These are phyloP conservation scores for Tephrocybe sp. DNA, from an alignment of 768 basidiomycete genomes.

Conservation along the genomic window DNA sequence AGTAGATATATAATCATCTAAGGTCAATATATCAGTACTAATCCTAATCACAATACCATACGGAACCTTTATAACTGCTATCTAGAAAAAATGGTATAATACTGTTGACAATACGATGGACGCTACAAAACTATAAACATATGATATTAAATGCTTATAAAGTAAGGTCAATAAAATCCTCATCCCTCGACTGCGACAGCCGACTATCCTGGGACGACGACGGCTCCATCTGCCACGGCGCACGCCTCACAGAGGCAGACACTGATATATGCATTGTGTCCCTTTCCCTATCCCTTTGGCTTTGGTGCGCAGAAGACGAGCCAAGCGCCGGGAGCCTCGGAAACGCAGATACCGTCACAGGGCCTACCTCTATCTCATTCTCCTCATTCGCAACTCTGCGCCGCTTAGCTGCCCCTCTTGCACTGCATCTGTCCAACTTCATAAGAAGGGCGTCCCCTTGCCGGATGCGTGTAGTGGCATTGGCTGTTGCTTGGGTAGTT, in stretches of 20 bases:
- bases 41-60: no score
- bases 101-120: neutral
- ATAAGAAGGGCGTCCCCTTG: neutral
- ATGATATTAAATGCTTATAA: slow-evolving; percentile 2
- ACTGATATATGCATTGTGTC: neutral
- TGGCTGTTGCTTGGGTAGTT: neutral
- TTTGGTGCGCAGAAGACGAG: no score
- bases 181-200: slow-evolving; percentile 2
- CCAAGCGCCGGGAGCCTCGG: no score
- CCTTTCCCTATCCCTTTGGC: neutral
- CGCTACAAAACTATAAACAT: no score
- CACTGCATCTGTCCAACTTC: slow-evolving; percentile 3
- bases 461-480: neutral
- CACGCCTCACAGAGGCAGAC: neutral
- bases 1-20: no score
- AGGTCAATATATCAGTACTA: no score
- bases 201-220: slow-evolving; percentile 14
- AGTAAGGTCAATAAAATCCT: slow-evolving; percentile 12
- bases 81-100: neutral
- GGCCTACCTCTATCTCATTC: neutral
- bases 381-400: neutral
- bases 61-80: no score
- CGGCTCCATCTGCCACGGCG: slow-evolving; percentile 2
- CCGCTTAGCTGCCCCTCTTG: slow-evolving; percentile 1
- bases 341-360: neutral